Percentiles rank a stretch among this genome's conserved stretches.
Evolutionary conservation across 148 eudicot species (phyloP).

Genomic region (Vaccinium macrocarpon): DNA sequence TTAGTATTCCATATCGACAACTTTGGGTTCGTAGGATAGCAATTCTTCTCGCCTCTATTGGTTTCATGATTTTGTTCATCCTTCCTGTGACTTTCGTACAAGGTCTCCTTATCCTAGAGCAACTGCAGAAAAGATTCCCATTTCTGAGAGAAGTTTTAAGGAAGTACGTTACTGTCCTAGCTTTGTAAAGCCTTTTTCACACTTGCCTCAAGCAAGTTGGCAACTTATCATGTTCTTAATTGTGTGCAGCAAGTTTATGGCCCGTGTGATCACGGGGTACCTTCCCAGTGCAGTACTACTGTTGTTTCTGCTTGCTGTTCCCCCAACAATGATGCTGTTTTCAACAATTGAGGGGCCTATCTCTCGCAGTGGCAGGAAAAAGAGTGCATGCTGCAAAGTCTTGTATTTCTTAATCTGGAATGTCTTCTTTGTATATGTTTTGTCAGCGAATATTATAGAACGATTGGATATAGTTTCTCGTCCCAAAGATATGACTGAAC

Average conservation of each 20-base stretch:
- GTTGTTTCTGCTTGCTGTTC: slow-evolving; percentile 61
- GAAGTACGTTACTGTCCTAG: slow-evolving; percentile 31
- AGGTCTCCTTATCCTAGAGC: slow-evolving; percentile 64
- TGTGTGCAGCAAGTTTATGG: slow-evolving; percentile 48
- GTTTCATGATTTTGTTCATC: slow-evolving; percentile 63
- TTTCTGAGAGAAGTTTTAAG: slow-evolving; percentile 44
- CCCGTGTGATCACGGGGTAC: slow-evolving; percentile 72
- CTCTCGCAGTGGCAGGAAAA: slow-evolving; percentile 90
- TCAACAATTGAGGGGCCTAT: slow-evolving; percentile 88
- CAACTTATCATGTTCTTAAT: slow-evolving; percentile 17
- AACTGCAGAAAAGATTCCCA: slow-evolving; percentile 54
- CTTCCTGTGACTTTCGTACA: slow-evolving; percentile 73
- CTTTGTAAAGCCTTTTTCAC: background rate
- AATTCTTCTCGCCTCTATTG: slow-evolving; percentile 54
- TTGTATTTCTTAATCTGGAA: slow-evolving; percentile 85
- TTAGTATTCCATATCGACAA: slow-evolving; percentile 72
- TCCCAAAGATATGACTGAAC: slow-evolving; percentile 48
- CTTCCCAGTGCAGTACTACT: slow-evolving; percentile 81
- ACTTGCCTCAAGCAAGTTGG: background rate
- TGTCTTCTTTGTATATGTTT: slow-evolving; percentile 78
- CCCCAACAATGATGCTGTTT: slow-evolving; percentile 79
- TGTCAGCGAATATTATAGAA: slow-evolving; percentile 63
- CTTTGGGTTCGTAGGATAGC: slow-evolving; percentile 84
- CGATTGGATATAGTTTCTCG: slow-evolving; percentile 42
- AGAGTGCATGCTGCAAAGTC: slow-evolving; percentile 74